phyloP scores from a whole-genome alignment of 2,329 filamentous ascomycete species.

The Orbilia brochopaga region DNA sequence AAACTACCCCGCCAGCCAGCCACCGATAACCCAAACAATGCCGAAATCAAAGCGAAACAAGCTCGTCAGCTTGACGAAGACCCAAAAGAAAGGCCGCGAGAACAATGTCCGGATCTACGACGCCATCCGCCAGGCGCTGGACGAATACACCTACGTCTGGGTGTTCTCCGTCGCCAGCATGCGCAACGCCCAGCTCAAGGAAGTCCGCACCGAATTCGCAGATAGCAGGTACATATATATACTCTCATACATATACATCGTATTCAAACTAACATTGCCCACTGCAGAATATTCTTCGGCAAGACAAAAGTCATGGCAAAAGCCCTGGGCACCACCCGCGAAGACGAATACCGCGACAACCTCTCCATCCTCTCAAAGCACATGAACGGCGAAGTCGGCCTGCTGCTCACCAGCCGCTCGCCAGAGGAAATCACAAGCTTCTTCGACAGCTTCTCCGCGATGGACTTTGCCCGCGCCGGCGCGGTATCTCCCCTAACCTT shows the following conservation, averaged over 20 bases:
- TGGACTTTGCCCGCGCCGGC: conserved; percentile 91
- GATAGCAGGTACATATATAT: conserved; percentile 72
- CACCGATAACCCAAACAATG: conserved; percentile 65
- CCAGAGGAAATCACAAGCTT: conserved; percentile 72
- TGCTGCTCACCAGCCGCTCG: conserved; percentile 84
- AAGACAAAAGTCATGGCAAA: conserved; percentile 99
- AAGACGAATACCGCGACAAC: conserved; percentile 69
- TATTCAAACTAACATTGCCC: conserved; percentile 66
- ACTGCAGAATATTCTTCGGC: conserved; percentile 85
- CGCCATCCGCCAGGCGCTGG: conserved; percentile 82
- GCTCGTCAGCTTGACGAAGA: conserved; percentile 87
- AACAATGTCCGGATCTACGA: conserved; percentile 83
- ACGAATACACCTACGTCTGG: conserved; percentile 87
- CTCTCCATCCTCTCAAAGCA: conserved; percentile 68
- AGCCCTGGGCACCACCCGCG: conserved; percentile 78
- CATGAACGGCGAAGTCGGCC: conserved; percentile 81
- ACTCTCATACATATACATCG: conserved; percentile 67
- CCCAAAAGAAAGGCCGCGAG: conserved; percentile 92
- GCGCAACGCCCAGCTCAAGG: conserved; percentile 95
- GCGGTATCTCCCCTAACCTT: conserved; percentile 75
- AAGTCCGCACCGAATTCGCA: conserved; percentile 80
- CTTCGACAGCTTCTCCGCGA: conserved; percentile 73
- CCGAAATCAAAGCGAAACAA: conserved; percentile 94
- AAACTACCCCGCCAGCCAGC: conserved; percentile 10
- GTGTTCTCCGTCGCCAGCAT: conserved; percentile 95